Evolutionary conservation across 1,284 basidiomycete genomes (phyloP).

Genomic region (Psilocybe mexicana): DNA sequence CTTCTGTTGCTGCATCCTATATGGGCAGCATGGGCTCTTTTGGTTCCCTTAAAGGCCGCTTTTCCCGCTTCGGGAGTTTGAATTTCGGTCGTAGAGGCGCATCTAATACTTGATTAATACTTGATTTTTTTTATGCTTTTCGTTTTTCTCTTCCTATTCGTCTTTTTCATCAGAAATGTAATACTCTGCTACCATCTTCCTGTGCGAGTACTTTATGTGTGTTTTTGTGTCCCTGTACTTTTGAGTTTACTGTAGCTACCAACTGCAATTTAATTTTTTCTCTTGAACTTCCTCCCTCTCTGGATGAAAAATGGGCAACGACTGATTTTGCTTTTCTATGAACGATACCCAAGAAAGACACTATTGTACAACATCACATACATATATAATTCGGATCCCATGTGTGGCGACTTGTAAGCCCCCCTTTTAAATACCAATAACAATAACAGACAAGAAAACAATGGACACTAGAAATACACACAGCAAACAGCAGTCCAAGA

Average conservation of each 20-base stretch:
- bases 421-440: constrained; percentile 15
- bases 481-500: background rate
- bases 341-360: background rate
- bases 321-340: background rate
- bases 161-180: constrained; percentile 10
- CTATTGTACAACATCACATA: background rate
- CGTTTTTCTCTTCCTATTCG: constrained; percentile 10
- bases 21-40: constrained; percentile 53
- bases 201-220: background rate
- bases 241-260: background rate
- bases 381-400: constrained; percentile 1
- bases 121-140: constrained; percentile 11
- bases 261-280: background rate
- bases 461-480: constrained; percentile 1
- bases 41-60: constrained; percentile 57
- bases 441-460: constrained; percentile 1
- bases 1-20: constrained; percentile 53
- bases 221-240: background rate
- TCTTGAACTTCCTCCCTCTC: background rate
- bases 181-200: constrained; percentile 4
- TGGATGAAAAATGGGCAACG: background rate
- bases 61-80: constrained; percentile 73
- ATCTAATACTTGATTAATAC: constrained; percentile 25
- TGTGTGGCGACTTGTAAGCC: background rate
- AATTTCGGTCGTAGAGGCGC: constrained; percentile 62